Percentiles rank a stretch among this genome's conserved stretches.
These are phyloP conservation scores for Colletotrichum sp. DNA, from an alignment of 2,329 filamentous ascomycete genomes.

Conservation along the genomic window DNA sequence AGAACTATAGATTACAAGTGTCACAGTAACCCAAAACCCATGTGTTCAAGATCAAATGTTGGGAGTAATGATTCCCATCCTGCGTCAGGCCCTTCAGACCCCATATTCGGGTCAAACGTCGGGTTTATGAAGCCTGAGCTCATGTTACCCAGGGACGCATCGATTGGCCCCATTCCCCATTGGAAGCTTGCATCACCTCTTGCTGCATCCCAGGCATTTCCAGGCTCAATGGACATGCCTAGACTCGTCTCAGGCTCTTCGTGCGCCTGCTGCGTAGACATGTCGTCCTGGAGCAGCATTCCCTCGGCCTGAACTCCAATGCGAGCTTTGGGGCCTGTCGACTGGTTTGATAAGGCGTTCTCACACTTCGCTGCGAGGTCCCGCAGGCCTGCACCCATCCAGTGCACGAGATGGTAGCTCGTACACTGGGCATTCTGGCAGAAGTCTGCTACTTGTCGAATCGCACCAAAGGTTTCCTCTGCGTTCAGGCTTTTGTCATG, in stretches of 20 bases:
- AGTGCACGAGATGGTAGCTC: background rate
- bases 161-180: background rate
- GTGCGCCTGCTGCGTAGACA: background rate
- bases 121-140: background rate
- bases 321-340: background rate
- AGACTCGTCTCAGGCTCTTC: background rate
- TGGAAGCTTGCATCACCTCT: background rate
- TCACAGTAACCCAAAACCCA: background rate
- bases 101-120: background rate
- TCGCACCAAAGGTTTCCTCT: background rate
- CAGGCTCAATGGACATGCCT: background rate
- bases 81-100: background rate
- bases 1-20: background rate
- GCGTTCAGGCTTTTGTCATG: background rate
- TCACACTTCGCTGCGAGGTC: background rate
- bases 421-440: background rate
- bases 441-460: background rate
- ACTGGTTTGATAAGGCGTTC: background rate
- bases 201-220: background rate
- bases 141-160: background rate
- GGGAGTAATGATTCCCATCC: background rate
- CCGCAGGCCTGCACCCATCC: background rate
- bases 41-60: background rate
- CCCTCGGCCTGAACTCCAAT: background rate
- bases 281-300: rapidly evolving